Percentiles rank a stretch among this genome's conserved stretches.
Evolutionary conservation across 2,329 filamentous ascomycete genomes (phyloP).

Genomic region (Cladorrhinum sp.): DNA sequence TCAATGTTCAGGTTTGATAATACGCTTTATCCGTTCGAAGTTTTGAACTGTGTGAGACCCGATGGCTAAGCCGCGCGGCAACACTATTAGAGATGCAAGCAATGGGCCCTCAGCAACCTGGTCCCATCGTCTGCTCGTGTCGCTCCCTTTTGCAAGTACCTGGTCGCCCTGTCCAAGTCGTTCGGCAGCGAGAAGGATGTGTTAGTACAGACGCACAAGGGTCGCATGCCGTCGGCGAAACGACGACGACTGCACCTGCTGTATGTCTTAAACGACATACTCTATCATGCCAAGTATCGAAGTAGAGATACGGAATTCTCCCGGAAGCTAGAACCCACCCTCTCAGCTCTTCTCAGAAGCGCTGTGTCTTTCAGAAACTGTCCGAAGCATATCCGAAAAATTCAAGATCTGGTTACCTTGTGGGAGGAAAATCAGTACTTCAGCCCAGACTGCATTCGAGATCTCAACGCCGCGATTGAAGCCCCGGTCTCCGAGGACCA

Average conservation of each 20-base stretch:
- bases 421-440: slow-evolving; percentile 71
- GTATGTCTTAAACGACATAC: slow-evolving; percentile 73
- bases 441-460: slow-evolving; percentile 47
- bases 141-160: slow-evolving; percentile 69
- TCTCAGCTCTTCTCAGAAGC: slow-evolving; percentile 60
- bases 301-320: slow-evolving; percentile 50
- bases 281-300: slow-evolving; percentile 64
- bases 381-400: slow-evolving; percentile 63
- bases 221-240: slow-evolving; percentile 53
- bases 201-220: slow-evolving; percentile 33
- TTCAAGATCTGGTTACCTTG: slow-evolving; percentile 61
- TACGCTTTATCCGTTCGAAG: slow-evolving; percentile 31
- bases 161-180: slow-evolving; percentile 65
- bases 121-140: slow-evolving; percentile 64
- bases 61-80: slow-evolving; percentile 39
- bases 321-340: slow-evolving; percentile 53
- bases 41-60: slow-evolving; percentile 21
- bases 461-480: slow-evolving; percentile 58
- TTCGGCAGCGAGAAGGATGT: slow-evolving; percentile 38
- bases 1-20: slow-evolving; percentile 84
- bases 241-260: slow-evolving; percentile 72
- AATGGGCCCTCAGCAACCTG: slow-evolving; percentile 75
- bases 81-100: slow-evolving; percentile 73
- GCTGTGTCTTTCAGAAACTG: slow-evolving; percentile 57
- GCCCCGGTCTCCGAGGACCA: slow-evolving; percentile 14